Percentiles rank a stretch among this genome's conserved stretches.
phyloP scores from a whole-genome alignment of 1,284 basidiomycete species.

The Pseudomicrostroma phylloplanum region DNA sequence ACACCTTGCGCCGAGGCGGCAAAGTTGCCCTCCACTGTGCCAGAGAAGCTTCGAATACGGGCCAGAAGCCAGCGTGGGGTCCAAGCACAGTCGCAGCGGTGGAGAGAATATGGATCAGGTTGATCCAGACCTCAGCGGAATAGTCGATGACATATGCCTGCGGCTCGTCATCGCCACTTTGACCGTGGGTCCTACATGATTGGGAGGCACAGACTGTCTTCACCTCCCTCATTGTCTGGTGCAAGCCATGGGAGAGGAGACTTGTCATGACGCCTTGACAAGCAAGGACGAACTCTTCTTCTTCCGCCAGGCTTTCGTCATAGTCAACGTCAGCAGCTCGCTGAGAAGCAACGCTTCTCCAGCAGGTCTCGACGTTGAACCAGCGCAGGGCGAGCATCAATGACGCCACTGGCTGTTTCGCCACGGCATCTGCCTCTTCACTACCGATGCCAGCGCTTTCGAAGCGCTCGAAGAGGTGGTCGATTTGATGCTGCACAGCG shows the following conservation, averaged over 20 bases:
- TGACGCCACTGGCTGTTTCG: background rate
- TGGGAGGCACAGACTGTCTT: slow-evolving; percentile 1
- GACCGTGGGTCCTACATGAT: background rate
- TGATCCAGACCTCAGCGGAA: slow-evolving; percentile 69
- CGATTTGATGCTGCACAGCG: background rate
- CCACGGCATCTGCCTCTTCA: background rate
- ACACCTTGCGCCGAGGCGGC: slow-evolving; percentile 57
- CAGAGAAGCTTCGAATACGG: slow-evolving; percentile 28
- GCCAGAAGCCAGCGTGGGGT: slow-evolving; percentile 28
- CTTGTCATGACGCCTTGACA: slow-evolving; percentile 27
- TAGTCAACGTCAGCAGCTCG: slow-evolving; percentile 39
- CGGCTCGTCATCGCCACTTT: background rate
- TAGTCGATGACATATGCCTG: slow-evolving; percentile 52
- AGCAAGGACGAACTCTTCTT: slow-evolving; percentile 26
- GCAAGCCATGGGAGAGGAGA: slow-evolving; percentile 35
- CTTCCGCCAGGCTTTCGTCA: slow-evolving; percentile 47
- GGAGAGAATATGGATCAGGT: slow-evolving; percentile 59
- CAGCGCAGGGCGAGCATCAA: slow-evolving; percentile 26
- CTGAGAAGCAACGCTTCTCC: slow-evolving; percentile 16
- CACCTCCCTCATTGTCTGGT: slow-evolving; percentile 21
- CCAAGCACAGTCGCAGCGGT: slow-evolving; percentile 18
- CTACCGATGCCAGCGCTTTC: background rate
- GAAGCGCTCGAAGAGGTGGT: slow-evolving; percentile 4
- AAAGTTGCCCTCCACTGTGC: slow-evolving; percentile 26
- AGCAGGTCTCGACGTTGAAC: slow-evolving; percentile 36